phyloP scores from a whole-genome alignment of 1,139 yeast genomes.

The Yarrowia galli region DNA sequence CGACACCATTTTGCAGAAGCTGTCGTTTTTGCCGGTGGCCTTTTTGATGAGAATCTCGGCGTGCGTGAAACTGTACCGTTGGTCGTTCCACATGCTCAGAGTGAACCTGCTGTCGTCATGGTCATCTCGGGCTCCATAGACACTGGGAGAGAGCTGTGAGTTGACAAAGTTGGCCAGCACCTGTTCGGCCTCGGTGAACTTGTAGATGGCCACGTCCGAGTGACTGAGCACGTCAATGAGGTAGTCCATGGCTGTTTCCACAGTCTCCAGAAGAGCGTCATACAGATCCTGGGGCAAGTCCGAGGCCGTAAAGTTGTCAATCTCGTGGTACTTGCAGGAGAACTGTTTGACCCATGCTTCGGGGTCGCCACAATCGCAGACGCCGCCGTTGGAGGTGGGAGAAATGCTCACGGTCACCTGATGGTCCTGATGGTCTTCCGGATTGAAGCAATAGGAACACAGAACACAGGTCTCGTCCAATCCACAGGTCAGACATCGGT shows the following conservation, averaged over 20 bases:
- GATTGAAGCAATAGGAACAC: constrained; percentile 78
- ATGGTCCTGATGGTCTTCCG: constrained; percentile 76
- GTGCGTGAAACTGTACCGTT: constrained; percentile 74
- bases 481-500: constrained; percentile 82
- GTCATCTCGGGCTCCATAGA: constrained; percentile 56
- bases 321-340: constrained; percentile 58
- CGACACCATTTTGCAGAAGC: constrained; percentile 78
- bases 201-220: constrained; percentile 55
- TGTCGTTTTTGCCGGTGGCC: constrained; percentile 70
- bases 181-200: constrained; percentile 45
- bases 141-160: constrained; percentile 51
- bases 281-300: constrained; percentile 49
- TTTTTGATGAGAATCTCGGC: constrained; percentile 70
- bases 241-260: constrained; percentile 71
- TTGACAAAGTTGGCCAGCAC: constrained; percentile 46
- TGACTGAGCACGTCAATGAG: constrained; percentile 70
- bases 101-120: constrained; percentile 58
- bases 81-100: constrained; percentile 77
- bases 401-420: constrained; percentile 75
- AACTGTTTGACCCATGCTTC: constrained; percentile 73
- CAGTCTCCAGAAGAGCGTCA: constrained; percentile 51
- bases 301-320: constrained; percentile 43
- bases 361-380: constrained; percentile 93
- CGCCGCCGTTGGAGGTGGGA: constrained; percentile 86
- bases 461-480: constrained; percentile 86